phyloP scores from a whole-genome alignment of 495 filamentous ascomycete genomes.

The Tuber melanosporum region DNA sequence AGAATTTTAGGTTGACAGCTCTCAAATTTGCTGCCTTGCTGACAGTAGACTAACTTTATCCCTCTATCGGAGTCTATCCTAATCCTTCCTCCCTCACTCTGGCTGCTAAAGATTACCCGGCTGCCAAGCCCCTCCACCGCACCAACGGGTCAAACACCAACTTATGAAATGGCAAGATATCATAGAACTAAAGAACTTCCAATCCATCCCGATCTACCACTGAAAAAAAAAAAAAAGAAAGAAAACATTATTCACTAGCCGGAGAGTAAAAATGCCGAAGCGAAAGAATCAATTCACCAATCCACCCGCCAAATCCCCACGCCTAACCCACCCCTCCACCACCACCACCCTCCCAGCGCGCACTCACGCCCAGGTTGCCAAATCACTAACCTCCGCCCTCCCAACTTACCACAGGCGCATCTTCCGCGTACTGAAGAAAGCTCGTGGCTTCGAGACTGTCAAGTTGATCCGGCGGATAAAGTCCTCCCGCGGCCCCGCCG shows the following conservation, averaged over 20 bases:
- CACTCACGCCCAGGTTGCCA: constrained; percentile 2
- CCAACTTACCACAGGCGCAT: constrained; percentile 53
- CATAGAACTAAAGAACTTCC: neutral
- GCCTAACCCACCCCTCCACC: constrained; percentile 11
- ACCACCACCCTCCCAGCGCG: constrained; percentile 14
- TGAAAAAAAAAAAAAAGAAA: neutral
- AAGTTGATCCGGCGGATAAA: constrained; percentile 73
- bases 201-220: neutral
- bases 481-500: constrained; percentile 44
- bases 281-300: constrained; percentile 30
- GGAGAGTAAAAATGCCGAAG: constrained; percentile 20
- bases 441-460: constrained; percentile 83
- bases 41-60: no score
- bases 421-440: constrained; percentile 63
- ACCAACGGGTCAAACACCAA: no score
- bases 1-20: neutral
- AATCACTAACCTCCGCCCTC: constrained; percentile 6
- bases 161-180: neutral
- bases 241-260: neutral
- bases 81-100: neutral
- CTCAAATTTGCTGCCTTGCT: no score
- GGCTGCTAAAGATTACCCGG: constrained; percentile 6
- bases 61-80: no score
- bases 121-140: constrained; percentile 10
- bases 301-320: neutral